Evolutionary conservation across 2,329 filamentous ascomycete species (phyloP), one percentile per base, ranked within the genome.

Genomic region (Elsinoe perseae): DNA sequence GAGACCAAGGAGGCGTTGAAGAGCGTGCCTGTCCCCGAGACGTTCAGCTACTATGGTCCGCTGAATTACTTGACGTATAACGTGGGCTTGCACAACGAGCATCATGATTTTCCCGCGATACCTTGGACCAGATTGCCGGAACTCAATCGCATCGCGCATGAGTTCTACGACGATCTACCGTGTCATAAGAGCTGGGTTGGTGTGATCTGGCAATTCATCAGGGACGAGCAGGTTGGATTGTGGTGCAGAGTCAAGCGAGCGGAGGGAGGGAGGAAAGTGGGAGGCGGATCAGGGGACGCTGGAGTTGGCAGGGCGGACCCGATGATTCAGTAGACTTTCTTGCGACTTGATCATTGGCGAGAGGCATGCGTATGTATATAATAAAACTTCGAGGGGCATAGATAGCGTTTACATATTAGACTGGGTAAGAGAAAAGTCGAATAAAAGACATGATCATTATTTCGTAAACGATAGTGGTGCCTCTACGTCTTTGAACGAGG

Each of bases 91-190:
- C 93, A 98, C 77, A 98, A 98, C 70, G 93, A 98, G 77, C 93
- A 98, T 73, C 93, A 98, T 71, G 93, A 98, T 72, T 98, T 98
- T 74, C 93, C 93, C 9, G 93, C 93, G 48, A 82, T 98, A 46
- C 92, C 93, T 0, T 98, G 93, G 93, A 96, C 90, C 8, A 80
- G 86, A 28, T 79, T 98, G 36, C 87, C 85, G 56, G 79, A 78
- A 67, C 77, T 98, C 55, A 83, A 91, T 67, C 74, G 82, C 61
- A 87, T 95, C 57, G 93, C 93, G 1, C 80, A 80, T 61, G 93
- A 97, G 72, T 98, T 96, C 69, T 98, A 98, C 73, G 83, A 86
- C 61, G 86, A 87, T 58, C 75, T 98, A 63, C 93, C 93, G 8
- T 81, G 80, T 61, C 92, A 97, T 68, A 82, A 83, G 68, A 95